phyloP scores from a whole-genome alignment of 2,329 filamentous ascomycete genomes.

The Drechslerella dactyloides region DNA sequence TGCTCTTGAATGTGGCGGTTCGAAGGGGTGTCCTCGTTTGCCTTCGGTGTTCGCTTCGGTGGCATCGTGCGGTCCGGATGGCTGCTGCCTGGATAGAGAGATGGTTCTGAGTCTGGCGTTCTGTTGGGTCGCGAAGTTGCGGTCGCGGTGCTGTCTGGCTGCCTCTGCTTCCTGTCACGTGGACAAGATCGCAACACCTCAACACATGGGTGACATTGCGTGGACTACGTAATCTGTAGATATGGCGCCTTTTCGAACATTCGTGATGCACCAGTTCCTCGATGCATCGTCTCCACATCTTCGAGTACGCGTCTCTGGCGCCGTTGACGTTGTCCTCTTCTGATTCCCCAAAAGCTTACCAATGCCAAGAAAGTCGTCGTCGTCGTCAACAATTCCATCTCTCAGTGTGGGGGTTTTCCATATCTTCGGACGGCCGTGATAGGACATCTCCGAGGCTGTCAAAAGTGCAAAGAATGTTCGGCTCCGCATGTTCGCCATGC shows the following conservation, averaged over 20 bases:
- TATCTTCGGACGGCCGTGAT: not conserved
- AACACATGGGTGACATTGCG: conserved; percentile 4
- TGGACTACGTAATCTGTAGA: no score
- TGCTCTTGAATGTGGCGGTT: conserved; percentile 10
- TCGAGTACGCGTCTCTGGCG: not conserved
- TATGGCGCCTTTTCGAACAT: no score
- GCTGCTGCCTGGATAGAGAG: not conserved
- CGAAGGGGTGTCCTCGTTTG: conserved; percentile 22
- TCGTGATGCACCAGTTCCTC: no score
- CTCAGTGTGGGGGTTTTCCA: not conserved
- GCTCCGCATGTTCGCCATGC: not conserved
- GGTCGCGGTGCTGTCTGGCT: not conserved
- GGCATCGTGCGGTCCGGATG: conserved; percentile 19
- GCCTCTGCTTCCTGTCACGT: not conserved
- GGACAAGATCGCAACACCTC: conserved; percentile 7
- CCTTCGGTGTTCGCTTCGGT: conserved; percentile 36
- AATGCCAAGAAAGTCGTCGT: not conserved
- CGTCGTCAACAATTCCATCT: not conserved
- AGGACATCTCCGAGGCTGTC: conserved; percentile 28
- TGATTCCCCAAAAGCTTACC: not conserved
- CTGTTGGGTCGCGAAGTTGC: not conserved
- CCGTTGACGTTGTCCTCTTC: not conserved
- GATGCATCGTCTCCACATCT: conserved; percentile 3
- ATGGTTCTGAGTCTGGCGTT: not conserved
- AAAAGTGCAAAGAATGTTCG: not conserved